phyloP scores from a whole-genome alignment of 305 asterid genomes.

The Fraxinus albicans region DNA sequence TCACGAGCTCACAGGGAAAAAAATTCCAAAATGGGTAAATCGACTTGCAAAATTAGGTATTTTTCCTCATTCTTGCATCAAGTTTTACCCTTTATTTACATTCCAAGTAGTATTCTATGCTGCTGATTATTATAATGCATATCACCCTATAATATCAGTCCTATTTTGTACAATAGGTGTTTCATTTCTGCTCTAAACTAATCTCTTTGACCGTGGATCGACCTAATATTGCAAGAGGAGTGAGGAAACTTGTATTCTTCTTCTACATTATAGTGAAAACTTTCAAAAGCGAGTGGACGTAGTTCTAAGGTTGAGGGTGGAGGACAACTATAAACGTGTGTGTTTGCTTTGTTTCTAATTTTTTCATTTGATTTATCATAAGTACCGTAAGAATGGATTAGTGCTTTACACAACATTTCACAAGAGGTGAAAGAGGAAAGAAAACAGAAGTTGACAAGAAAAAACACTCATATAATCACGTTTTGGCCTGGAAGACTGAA shows the following conservation, averaged over 20 bases:
- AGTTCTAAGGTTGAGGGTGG: neutral
- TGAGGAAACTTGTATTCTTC: neutral
- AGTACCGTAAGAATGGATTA: neutral
- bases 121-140: neutral
- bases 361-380: neutral
- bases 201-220: neutral
- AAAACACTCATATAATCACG: neutral
- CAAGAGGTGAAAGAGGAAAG: neutral
- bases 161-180: neutral
- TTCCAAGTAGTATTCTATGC: neutral
- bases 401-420: neutral
- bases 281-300: neutral
- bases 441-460: neutral
- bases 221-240: neutral
- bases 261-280: neutral
- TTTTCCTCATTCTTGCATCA: conserved; percentile 10
- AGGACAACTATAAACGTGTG: neutral
- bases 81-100: neutral
- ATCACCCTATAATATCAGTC: neutral
- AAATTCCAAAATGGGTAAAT: conserved; percentile 89
- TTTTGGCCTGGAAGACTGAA: neutral
- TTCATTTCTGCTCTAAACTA: neutral
- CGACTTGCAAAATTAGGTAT: conserved; percentile 90
- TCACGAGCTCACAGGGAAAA: conserved; percentile 70
- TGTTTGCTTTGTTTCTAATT: neutral